Percentiles rank a stretch among this genome's conserved stretches.
Evolutionary conservation across 257 asterid species (phyloP).

Genomic region (Rubia yunnanensis): DNA sequence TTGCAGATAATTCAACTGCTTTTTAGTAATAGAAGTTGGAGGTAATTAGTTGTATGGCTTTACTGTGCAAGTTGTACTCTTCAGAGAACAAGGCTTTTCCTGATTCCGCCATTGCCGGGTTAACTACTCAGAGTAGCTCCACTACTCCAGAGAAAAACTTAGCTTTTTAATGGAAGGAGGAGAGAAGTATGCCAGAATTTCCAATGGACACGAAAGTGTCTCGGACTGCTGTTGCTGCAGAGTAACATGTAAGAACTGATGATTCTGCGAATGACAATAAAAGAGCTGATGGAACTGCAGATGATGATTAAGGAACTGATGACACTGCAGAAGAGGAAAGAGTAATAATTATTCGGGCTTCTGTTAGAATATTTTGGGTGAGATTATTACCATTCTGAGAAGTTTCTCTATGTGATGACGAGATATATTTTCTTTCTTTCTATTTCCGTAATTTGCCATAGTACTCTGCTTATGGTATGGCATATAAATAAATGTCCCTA

Average conservation of each 20-base stretch:
- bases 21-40: no score
- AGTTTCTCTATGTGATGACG: constrained; percentile 12
- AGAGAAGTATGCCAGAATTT: constrained; percentile 30
- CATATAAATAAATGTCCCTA: no score
- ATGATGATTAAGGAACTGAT: constrained; percentile 22
- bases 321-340: constrained; percentile 35
- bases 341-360: constrained; percentile 56
- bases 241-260: constrained; percentile 15
- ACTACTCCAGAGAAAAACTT: constrained; percentile 36
- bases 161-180: constrained; percentile 35
- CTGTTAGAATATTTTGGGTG: constrained; percentile 69
- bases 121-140: constrained; percentile 39
- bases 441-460: background rate
- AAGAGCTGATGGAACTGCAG: constrained; percentile 22
- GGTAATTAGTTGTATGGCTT: no score
- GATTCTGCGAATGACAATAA: constrained; percentile 4
- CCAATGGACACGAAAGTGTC: constrained; percentile 28
- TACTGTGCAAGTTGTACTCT: no score
- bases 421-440: constrained; percentile 2
- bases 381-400: constrained; percentile 10
- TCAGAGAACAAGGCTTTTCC: constrained; percentile 48
- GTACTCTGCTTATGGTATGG: constrained; percentile 12
- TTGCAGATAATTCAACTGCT: no score
- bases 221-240: constrained; percentile 27
- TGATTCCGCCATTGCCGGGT: constrained; percentile 34